phyloP scores from a whole-genome alignment of 2,329 filamentous ascomycete species.

The Aspergillus fumigatus region DNA sequence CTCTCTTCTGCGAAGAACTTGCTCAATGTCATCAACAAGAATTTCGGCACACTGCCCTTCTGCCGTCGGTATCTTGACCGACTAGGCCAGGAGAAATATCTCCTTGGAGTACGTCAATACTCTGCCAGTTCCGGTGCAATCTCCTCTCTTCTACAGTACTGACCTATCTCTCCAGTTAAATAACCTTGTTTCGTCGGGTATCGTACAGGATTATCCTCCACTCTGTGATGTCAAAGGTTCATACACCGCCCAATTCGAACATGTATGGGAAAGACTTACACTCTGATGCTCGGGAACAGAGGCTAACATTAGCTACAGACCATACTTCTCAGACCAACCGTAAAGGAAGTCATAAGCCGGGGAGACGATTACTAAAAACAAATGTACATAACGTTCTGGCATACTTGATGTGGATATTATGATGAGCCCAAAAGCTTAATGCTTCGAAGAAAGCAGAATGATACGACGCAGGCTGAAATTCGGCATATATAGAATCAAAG shows the following conservation, averaged over 20 bases:
- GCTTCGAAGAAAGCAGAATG: background rate
- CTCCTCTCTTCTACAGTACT: constrained; percentile 1
- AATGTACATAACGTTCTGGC: background rate
- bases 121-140: background rate
- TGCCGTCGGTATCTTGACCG: constrained; percentile 88
- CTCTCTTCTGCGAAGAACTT: constrained; percentile 79
- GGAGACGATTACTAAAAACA: constrained; percentile 71
- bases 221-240: constrained; percentile 89
- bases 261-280: constrained; percentile 58
- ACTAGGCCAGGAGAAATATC: constrained; percentile 90
- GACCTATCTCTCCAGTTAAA: constrained; percentile 58
- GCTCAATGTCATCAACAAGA: constrained; percentile 87
- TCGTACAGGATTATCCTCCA: constrained; percentile 87
- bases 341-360: constrained; percentile 83
- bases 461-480: background rate
- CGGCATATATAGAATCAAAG: background rate
- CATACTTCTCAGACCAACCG: constrained; percentile 69
- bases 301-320: constrained; percentile 48
- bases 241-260: constrained; percentile 91
- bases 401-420: background rate
- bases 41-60: constrained; percentile 89
- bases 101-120: constrained; percentile 65
- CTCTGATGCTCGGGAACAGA: background rate
- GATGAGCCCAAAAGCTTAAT: background rate
- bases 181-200: constrained; percentile 73